Evolutionary conservation across 768 basidiomycete genomes (phyloP).

Genomic region (Clitopilus passeckerianus): DNA sequence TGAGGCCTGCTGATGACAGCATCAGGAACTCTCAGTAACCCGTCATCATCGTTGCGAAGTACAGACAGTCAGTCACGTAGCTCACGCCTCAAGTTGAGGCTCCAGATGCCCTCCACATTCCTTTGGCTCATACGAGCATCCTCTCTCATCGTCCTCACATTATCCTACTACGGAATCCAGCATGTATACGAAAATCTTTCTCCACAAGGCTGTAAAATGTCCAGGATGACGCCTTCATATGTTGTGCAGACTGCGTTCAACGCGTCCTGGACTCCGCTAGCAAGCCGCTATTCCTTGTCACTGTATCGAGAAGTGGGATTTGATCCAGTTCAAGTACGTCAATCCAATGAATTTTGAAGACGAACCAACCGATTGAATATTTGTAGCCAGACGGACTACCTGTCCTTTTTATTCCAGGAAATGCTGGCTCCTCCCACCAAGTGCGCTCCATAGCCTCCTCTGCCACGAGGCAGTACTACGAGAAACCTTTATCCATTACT

Average conservation of each 20-base stretch:
- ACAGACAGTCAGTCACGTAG: too few relatives aligned
- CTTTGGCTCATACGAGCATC: background rate
- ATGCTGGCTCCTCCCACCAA: constrained; percentile 93
- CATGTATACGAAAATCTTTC: constrained; percentile 53
- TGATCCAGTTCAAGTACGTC: constrained; percentile 59
- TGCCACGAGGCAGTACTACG: constrained; percentile 75
- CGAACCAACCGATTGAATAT: background rate
- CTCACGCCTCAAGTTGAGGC: background rate
- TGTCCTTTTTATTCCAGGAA: constrained; percentile 96
- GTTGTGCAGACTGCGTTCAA: constrained; percentile 66
- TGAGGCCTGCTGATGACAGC: background rate
- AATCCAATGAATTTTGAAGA: background rate
- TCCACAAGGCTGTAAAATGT: constrained; percentile 94
- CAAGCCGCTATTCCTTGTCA: constrained; percentile 76
- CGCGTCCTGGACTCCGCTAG: constrained; percentile 64
- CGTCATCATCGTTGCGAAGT: too few relatives aligned
- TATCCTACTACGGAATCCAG: constrained; percentile 24
- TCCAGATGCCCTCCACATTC: background rate
- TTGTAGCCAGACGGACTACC: constrained; percentile 49
- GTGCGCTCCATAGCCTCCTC: constrained; percentile 94
- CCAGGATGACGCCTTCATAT: constrained; percentile 93
- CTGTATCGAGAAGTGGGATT: constrained; percentile 88
- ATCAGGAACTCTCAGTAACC: too few relatives aligned
- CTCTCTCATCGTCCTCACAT: background rate
- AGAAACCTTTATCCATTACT: constrained; percentile 51